Evolutionary conservation across 129 eudicot species (phyloP).

Genomic region (Flaveria bidentis): DNA sequence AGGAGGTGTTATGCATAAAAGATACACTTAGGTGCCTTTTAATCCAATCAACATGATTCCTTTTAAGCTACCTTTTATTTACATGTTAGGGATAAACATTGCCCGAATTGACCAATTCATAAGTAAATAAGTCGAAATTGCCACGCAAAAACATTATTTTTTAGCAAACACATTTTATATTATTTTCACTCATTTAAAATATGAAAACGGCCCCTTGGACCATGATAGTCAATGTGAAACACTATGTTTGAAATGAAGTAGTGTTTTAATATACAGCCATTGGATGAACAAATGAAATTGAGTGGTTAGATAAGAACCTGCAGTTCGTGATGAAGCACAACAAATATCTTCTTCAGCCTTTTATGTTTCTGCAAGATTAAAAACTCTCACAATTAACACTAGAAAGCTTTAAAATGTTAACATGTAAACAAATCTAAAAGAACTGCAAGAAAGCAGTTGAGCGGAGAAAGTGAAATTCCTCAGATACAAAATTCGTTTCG

Average conservation of each 20-base stretch:
- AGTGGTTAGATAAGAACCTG: constrained; percentile 40
- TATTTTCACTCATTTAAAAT: background rate
- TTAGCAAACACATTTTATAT: background rate
- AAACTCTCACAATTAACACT: constrained; percentile 11
- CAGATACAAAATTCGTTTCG: background rate
- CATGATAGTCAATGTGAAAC: background rate
- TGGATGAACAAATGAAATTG: background rate
- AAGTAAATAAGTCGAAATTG: background rate
- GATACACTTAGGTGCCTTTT: constrained; percentile 7
- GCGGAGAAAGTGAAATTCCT: constrained; percentile 7
- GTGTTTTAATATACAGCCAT: background rate
- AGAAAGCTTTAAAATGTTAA: constrained; percentile 11
- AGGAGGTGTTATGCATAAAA: background rate
- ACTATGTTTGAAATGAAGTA: constrained; percentile 9
- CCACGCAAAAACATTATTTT: background rate
- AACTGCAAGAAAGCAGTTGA: constrained; percentile 12
- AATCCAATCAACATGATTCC: background rate
- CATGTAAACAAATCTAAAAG: background rate
- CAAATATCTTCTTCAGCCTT: constrained; percentile 73
- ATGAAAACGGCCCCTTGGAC: constrained; percentile 11
- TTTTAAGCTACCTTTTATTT: background rate
- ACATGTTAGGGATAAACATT: background rate
- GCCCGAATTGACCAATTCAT: background rate
- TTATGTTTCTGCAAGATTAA: constrained; percentile 63
- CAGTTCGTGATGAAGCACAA: constrained; percentile 89